Percentiles rank a stretch among this genome's conserved stretches.
Evolutionary conservation across 441 rosid genomes (phyloP).

Genomic region (Erodium moschatum): DNA sequence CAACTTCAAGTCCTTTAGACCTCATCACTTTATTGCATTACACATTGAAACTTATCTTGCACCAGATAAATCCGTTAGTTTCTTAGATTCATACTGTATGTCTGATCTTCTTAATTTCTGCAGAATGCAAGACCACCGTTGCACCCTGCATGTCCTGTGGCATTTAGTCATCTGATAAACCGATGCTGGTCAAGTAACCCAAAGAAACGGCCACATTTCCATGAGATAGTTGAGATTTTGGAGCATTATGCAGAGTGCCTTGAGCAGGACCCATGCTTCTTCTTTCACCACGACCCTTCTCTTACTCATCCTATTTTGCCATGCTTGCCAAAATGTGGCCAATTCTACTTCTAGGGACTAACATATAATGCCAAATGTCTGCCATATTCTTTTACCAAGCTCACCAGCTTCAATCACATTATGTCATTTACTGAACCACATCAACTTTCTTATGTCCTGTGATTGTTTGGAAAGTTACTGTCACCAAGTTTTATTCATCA

Average conservation of each 20-base stretch:
- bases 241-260: constrained; percentile 43
- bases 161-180: constrained; percentile 42
- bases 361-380: no score
- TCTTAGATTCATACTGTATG: constrained; percentile 1
- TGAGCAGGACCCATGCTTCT: constrained; percentile 45
- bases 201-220: constrained; percentile 46
- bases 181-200: constrained; percentile 67
- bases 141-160: constrained; percentile 46
- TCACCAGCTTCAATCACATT: no score
- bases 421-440: no score
- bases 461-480: no score
- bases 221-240: constrained; percentile 47
- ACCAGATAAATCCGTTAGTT: no score
- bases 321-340: constrained; percentile 38
- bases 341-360: no score
- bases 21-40: no score
- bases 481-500: no score
- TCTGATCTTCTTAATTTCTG: constrained; percentile 13
- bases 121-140: constrained; percentile 71
- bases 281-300: constrained; percentile 33
- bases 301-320: constrained; percentile 20
- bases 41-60: no score
- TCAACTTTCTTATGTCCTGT: no score
- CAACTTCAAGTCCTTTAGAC: no score
- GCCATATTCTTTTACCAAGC: no score